phyloP scores from a whole-genome alignment of 2,329 filamentous ascomycete species.

The Apiospora phragmitis region DNA sequence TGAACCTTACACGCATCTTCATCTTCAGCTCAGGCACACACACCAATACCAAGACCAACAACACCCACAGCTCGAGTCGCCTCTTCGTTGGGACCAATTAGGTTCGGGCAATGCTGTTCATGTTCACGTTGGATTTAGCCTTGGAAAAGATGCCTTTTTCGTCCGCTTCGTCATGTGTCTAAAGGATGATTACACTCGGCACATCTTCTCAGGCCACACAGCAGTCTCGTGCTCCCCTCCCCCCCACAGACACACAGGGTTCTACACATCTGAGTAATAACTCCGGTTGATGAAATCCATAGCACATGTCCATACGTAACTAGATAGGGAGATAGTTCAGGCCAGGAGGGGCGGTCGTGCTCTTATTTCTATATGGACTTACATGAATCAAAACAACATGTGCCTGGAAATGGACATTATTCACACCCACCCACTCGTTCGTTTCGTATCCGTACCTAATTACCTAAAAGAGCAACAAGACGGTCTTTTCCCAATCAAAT shows the following conservation, averaged over 20 bases:
- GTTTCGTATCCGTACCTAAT: not conserved
- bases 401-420: not conserved
- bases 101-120: not conserved
- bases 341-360: not conserved
- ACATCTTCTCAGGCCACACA: not conserved
- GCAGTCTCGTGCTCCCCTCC: not conserved
- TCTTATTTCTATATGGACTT: not conserved
- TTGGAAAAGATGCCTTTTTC: not conserved
- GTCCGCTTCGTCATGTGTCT: conserved; percentile 3
- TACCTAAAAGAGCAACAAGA: not conserved
- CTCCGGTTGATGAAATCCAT: not conserved
- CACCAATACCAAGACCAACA: not conserved
- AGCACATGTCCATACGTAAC: not conserved
- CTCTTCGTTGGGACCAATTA: not conserved
- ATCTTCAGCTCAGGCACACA: not conserved
- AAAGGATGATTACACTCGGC: conserved; percentile 3
- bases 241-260: not conserved
- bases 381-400: not conserved
- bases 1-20: not conserved
- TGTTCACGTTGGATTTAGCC: not conserved
- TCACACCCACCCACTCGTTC: not conserved
- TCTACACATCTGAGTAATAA: not conserved
- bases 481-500: not conserved
- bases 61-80: not conserved
- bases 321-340: not conserved